Conservation (phyloP, 345 rosid species). For the Lepidium sativum region DNA sequence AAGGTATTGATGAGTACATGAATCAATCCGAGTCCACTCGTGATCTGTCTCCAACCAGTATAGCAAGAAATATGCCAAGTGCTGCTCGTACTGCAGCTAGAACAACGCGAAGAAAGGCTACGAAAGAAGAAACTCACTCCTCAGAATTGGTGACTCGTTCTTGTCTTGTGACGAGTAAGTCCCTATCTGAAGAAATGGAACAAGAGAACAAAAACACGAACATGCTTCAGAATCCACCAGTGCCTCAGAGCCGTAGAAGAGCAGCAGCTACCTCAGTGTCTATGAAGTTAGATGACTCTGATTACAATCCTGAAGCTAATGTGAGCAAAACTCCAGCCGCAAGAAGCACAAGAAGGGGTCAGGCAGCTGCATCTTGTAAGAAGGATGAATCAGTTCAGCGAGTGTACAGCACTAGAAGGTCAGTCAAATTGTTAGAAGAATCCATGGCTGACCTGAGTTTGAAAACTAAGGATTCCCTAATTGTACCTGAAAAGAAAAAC, state of each 20-base stretch:
- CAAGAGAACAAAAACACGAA: constrained; percentile 34
- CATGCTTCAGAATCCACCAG: constrained; percentile 29
- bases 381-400: constrained; percentile 32
- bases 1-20: constrained; percentile 60
- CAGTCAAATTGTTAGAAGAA: constrained; percentile 62
- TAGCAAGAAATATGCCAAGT: constrained; percentile 16
- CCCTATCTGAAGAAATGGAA: constrained; percentile 27
- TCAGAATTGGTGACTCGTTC: constrained; percentile 35
- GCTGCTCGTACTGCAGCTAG: constrained; percentile 36
- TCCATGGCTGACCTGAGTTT: constrained; percentile 45
- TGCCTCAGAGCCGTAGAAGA: constrained; percentile 31
- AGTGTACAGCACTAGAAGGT: constrained; percentile 56
- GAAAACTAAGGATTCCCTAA: constrained; percentile 29
- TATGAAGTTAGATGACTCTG: constrained; percentile 18
- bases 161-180: constrained; percentile 33
- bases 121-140: constrained; percentile 33
- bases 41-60: constrained; percentile 36
- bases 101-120: constrained; percentile 44
- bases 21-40: constrained; percentile 26
- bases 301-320: not conserved
- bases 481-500: constrained; percentile 7
- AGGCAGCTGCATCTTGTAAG: constrained; percentile 15
- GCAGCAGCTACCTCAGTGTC: constrained; percentile 29
- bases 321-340: constrained; percentile 24
- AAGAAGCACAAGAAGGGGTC: constrained; percentile 26